phyloP scores from a whole-genome alignment of 139 green algal genomes.

The Chlorella sp. region DNA sequence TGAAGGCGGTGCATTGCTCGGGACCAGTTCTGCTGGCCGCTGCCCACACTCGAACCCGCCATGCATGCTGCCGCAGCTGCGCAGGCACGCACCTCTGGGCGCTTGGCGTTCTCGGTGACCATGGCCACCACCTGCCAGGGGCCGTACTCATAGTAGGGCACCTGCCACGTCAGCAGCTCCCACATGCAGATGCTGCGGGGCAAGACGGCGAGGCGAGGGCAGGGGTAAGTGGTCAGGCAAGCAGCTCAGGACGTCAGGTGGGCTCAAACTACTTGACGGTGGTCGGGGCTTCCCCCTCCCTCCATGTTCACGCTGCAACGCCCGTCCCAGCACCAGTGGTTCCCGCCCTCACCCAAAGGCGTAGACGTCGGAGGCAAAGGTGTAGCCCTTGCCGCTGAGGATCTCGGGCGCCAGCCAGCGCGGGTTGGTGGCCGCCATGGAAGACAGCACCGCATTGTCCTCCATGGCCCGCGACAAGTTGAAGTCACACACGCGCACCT shows the following conservation, averaged over 20 bases:
- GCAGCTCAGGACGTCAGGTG: neutral
- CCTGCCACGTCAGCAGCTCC: slow-evolving; percentile 85
- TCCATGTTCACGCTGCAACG: too few relatives aligned
- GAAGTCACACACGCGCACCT: slow-evolving; percentile 64
- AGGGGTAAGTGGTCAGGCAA: neutral
- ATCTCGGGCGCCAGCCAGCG: slow-evolving; percentile 70
- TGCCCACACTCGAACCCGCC: too few relatives aligned
- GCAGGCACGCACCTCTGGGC: slow-evolving; percentile 23
- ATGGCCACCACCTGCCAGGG: slow-evolving; percentile 60
- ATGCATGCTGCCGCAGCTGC: too few relatives aligned
- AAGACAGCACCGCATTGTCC: slow-evolving; percentile 52
- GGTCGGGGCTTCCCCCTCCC: too few relatives aligned
- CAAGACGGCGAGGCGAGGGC: neutral
- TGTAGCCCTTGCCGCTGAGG: slow-evolving; percentile 58
- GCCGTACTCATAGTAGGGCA: slow-evolving; percentile 68
- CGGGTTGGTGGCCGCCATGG: slow-evolving; percentile 61
- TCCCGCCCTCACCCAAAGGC: slow-evolving; percentile 54
- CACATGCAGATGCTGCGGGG: slow-evolving; percentile 50
- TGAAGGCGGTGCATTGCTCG: too few relatives aligned
- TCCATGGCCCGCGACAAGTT: slow-evolving; percentile 67
- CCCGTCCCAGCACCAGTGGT: too few relatives aligned
- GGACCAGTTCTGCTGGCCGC: too few relatives aligned
- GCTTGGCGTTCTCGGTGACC: slow-evolving; percentile 23
- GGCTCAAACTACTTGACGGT: too few relatives aligned
- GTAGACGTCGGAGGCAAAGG: slow-evolving; percentile 62